Base-by-base conservation (phyloP, 108 stramenopile genomes). In the Skeletonema marinoi region DNA sequence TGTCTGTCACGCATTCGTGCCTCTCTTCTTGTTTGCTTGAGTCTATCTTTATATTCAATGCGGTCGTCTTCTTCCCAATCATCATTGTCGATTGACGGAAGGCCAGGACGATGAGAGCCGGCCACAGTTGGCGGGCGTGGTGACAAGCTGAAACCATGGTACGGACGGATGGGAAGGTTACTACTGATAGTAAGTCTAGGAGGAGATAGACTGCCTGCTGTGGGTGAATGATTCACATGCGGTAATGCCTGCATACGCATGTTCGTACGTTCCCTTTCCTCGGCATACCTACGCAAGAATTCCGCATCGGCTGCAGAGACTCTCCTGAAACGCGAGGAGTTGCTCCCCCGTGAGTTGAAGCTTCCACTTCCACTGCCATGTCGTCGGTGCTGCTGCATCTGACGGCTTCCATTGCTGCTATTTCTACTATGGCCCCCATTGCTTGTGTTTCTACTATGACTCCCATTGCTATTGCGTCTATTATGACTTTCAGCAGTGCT, bases 31-130 rank as follows among this genome's bases (percentile, higher is more conserved):
- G 41, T 21, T 41, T 25, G 35, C 64, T 32, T 71, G 9, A 36
- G 29, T 25, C 32, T 39, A 25, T 77, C 70, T 50, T 66, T 51
- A 5, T 54, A 32, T 42, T 83, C 82, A 32, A 66, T 65, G 16
- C 70, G 44, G 59, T 83, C 78, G 17, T 83, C 78, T 48, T 83
- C 78, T 44, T 83, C 82, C 82, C 82, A 83, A 63, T 78, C 76
- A 51, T 83, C 82, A 44, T 83, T 83, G 48, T 78, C 82, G 14
- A 83, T 83, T 3, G 78, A 80, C 2, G 82, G 61, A 7, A 83
- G 72, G 17, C 63, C 70, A 12, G 78, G 82, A 13, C 82, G 82
- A 41, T 83, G 82, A 16, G 82, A 83, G 19, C 82, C 80, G 9
- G 60, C 33, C 21, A 77, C 76, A 10, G 70, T 77, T 11, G 80